A percentile compares a stretch with the other conserved stretches of the same genome.
These are phyloP conservation scores for Jacaranda copaia DNA, from an alignment of 257 asterid genomes.

Conservation along the genomic window DNA sequence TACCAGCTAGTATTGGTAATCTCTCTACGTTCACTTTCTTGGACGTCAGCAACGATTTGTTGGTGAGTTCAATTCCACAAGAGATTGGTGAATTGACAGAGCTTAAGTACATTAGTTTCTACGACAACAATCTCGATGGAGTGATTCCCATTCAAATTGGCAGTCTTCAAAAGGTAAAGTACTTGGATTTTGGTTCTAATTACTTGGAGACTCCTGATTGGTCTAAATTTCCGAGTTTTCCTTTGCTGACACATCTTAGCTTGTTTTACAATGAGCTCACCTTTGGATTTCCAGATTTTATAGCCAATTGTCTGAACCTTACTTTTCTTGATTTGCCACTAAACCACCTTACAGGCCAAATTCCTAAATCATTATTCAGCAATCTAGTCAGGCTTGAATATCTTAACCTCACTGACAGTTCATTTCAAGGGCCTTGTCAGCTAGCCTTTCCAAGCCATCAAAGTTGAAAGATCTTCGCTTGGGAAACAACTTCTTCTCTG, in stretches of 20 bases:
- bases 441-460: constrained; percentile 36
- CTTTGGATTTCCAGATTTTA: too few species aligned
- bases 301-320: constrained; percentile 45
- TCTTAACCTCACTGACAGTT: constrained; percentile 57
- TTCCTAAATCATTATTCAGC: constrained; percentile 63
- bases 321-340: constrained; percentile 58
- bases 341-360: constrained; percentile 56
- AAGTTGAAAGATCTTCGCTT: constrained; percentile 44
- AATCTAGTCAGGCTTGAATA: constrained; percentile 55
- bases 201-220: constrained; percentile 33
- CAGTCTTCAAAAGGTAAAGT: constrained; percentile 53
- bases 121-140: constrained; percentile 55
- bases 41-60: too few species aligned
- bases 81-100: too few species aligned
- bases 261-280: too few species aligned
- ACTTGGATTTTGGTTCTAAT: constrained; percentile 65
- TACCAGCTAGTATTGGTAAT: too few species aligned
- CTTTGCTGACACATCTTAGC: too few species aligned
- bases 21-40: constrained; percentile 34
- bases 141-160: constrained; percentile 60
- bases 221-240: too few species aligned
- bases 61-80: too few species aligned
- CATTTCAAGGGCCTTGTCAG: constrained; percentile 58
- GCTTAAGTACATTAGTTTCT: constrained; percentile 39
- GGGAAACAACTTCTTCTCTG: constrained; percentile 43